Evolutionary conservation across 2,329 filamentous ascomycete species (phyloP).

Genomic region (Coccinonectria pachysandricola): DNA sequence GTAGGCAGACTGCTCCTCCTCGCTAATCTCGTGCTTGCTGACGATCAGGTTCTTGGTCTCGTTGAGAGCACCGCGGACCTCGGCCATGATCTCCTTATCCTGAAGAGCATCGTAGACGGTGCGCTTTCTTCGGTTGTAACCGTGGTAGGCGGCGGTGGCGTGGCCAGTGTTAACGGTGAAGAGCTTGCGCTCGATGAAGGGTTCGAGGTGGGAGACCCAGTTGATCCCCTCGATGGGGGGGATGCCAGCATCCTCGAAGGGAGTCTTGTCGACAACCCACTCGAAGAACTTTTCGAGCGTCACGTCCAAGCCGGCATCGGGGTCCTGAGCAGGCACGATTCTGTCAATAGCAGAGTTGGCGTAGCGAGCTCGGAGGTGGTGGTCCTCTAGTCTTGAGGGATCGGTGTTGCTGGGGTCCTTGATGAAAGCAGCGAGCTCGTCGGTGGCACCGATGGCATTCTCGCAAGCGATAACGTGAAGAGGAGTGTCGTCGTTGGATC

Average conservation of each 20-base stretch:
- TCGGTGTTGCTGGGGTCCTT: slow-evolving; percentile 63
- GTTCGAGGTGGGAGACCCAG: slow-evolving; percentile 83
- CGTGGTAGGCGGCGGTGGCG: slow-evolving; percentile 92
- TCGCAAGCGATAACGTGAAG: slow-evolving; percentile 94
- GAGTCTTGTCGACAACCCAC: slow-evolving; percentile 88
- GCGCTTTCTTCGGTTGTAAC: slow-evolving; percentile 73
- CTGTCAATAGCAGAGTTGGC: slow-evolving; percentile 98
- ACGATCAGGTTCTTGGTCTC: slow-evolving; percentile 85
- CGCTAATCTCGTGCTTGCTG: slow-evolving; percentile 70
- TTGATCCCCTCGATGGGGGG: slow-evolving; percentile 80
- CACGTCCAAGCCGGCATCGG: slow-evolving; percentile 73
- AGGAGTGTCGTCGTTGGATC: slow-evolving; percentile 53
- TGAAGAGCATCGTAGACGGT: slow-evolving; percentile 84
- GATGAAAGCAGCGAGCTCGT: slow-evolving; percentile 75
- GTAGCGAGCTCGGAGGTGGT: slow-evolving; percentile 70
- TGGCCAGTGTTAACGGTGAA: slow-evolving; percentile 99
- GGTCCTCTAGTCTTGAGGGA: slow-evolving; percentile 53
- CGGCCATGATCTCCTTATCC: slow-evolving; percentile 67
- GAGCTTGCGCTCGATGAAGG: slow-evolving; percentile 98
- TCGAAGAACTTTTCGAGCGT: slow-evolving; percentile 98
- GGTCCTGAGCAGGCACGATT: slow-evolving; percentile 86
- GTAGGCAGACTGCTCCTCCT: slow-evolving; percentile 71
- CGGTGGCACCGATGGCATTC: slow-evolving; percentile 92
- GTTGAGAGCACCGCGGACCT: slow-evolving; percentile 68
- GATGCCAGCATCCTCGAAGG: slow-evolving; percentile 57